Percentiles rank a stretch among this genome's conserved stretches.
phyloP scores from a whole-genome alignment of 768 basidiomycete species.

The Serendipita sp. region DNA sequence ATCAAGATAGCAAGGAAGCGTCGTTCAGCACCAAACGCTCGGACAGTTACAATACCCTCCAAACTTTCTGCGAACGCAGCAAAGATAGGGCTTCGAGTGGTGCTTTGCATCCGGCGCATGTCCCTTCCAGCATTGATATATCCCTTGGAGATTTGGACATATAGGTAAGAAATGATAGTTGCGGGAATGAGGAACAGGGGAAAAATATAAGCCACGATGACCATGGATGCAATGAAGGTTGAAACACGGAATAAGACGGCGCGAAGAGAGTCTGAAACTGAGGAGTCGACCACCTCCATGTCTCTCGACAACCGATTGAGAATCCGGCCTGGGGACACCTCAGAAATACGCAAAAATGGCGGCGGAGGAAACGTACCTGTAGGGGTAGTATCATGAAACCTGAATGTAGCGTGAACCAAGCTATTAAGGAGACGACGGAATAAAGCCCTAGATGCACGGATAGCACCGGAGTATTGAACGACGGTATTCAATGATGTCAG shows the following conservation, averaged over 20 bases:
- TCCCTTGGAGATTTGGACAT: conserved; percentile 7
- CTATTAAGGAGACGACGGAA: conserved; percentile 10
- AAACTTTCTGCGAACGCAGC: conserved; percentile 18
- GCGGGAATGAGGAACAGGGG: conserved; percentile 9
- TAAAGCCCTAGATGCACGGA: conserved; percentile 24
- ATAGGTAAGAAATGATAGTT: conserved; percentile 6
- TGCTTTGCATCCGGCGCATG: conserved; percentile 23
- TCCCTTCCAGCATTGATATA: conserved; percentile 18
- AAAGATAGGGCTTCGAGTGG: conserved; percentile 18
- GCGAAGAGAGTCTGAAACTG: conserved; percentile 2
- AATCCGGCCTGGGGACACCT: conserved; percentile 12
- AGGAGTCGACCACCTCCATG: conserved; percentile 13
- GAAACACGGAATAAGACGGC: conserved; percentile 7
- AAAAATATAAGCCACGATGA: conserved; percentile 13
- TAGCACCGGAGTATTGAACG: conserved; percentile 29
- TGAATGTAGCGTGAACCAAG: conserved; percentile 13
- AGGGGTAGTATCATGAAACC: conserved; percentile 16
- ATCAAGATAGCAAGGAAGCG: conserved; percentile 9
- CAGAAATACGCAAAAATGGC: not conserved
- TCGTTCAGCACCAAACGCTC: conserved; percentile 14
- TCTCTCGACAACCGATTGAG: conserved; percentile 19
- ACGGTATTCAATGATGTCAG: not conserved
- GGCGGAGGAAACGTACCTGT: conserved; percentile 3
- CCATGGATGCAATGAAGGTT: conserved; percentile 7
- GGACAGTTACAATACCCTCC: conserved; percentile 15